These are phyloP conservation scores for Diaporthe citrichinensis DNA, from an alignment of 2,329 filamentous ascomycete species.

Conservation along the genomic window DNA sequence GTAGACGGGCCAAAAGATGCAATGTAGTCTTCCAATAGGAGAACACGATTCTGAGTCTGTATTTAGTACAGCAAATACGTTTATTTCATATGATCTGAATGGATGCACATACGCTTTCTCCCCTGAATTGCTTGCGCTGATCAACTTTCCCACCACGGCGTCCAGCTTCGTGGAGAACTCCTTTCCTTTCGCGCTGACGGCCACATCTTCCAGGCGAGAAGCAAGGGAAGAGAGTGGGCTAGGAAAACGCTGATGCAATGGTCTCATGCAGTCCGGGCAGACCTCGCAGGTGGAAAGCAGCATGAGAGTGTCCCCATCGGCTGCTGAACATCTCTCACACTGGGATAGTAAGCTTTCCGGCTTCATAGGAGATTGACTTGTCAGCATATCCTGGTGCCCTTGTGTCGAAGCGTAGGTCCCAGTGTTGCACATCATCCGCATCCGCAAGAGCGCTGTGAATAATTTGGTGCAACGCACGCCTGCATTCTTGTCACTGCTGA, in stretches of 20 bases:
- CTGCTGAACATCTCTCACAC: not conserved
- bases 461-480: slow-evolving; percentile 6
- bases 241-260: not conserved
- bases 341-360: not conserved
- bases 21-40: slow-evolving; percentile 62
- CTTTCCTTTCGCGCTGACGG: slow-evolving; percentile 11
- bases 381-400: not conserved
- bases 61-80: not conserved
- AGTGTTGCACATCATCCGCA: slow-evolving; percentile 29
- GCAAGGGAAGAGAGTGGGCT: not conserved
- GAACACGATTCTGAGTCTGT: slow-evolving; percentile 58
- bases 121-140: slow-evolving; percentile 41
- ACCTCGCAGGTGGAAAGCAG: slow-evolving; percentile 6
- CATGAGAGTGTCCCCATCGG: not conserved
- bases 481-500: not conserved
- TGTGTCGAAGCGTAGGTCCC: not conserved
- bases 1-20: slow-evolving; percentile 51
- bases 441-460: slow-evolving; percentile 7
- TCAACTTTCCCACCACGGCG: slow-evolving; percentile 49
- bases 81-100: not conserved
- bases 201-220: not conserved
- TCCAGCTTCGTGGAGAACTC: slow-evolving; percentile 54
- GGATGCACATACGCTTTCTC: not conserved
- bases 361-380: not conserved
- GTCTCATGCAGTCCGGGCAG: slow-evolving; percentile 21